Conservation (phyloP, 345 rosid genomes). For the Aegle marmelos region DNA sequence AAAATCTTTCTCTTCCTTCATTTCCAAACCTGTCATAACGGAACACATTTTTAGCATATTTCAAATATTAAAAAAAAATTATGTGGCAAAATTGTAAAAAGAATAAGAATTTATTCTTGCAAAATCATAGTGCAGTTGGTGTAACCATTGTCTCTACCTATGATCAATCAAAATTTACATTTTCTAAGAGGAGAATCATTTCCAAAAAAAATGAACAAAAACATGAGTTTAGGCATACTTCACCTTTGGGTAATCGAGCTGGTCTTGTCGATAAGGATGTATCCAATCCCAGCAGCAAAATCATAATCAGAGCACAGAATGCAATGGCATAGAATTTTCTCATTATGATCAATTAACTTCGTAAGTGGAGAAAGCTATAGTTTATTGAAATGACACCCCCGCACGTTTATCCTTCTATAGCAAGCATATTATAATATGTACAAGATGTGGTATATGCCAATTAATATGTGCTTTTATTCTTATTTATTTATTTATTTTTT, state of each 20-base stretch:
- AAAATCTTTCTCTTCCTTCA: background rate
- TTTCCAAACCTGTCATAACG: background rate
- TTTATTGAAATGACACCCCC: background rate
- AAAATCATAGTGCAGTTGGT: background rate
- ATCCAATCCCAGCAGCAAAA: background rate
- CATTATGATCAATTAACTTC: background rate
- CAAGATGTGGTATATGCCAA: background rate
- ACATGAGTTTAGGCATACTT: background rate
- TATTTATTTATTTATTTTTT: background rate
- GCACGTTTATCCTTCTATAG: background rate
- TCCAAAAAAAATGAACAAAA: background rate
- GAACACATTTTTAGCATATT: no score
- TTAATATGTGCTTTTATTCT: background rate
- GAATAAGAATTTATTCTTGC: no score
- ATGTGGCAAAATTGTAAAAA: no score
- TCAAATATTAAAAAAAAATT: no score
- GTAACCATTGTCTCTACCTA: background rate
- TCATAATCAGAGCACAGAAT: background rate
- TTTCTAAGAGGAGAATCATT: no score
- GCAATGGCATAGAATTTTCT: background rate
- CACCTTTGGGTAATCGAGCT: background rate
- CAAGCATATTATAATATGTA: background rate
- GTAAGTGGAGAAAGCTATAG: background rate
- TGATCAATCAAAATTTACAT: background rate
- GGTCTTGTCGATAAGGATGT: background rate